phyloP scores from a whole-genome alignment of 306 rosid genomes.

The Lathyrus aphaca region DNA sequence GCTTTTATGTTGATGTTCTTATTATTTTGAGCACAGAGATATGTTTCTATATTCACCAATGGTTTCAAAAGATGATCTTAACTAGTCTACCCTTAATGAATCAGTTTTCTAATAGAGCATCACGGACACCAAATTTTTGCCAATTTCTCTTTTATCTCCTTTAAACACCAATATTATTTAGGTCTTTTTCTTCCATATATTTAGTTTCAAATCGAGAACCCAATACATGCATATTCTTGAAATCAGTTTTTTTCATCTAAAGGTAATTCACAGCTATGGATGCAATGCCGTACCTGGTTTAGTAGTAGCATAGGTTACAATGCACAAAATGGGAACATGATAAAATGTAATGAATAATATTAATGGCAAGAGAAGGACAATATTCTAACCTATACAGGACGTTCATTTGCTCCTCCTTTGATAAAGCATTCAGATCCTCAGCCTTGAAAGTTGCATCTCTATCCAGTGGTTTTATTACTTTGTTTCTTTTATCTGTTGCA shows the following conservation, averaged over 20 bases:
- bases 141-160: not conserved
- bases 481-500: constrained; percentile 52
- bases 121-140: not conserved
- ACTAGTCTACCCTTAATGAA: not conserved
- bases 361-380: constrained; percentile 13
- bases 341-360: constrained; percentile 1
- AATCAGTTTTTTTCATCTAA: constrained; percentile 1
- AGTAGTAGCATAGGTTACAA: not conserved
- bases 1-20: not conserved
- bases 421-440: constrained; percentile 70
- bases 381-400: constrained; percentile 55
- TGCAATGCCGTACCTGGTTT: constrained; percentile 18
- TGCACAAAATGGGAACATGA: not conserved
- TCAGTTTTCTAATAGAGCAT: constrained; percentile 5
- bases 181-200: not conserved
- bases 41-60: not conserved
- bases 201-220: not conserved
- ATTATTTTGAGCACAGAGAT: not conserved
- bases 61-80: not conserved
- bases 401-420: constrained; percentile 81
- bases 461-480: constrained; percentile 39
- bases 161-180: not conserved
- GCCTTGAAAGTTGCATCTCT: constrained; percentile 45
- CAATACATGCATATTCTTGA: not conserved
- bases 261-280: constrained; percentile 1